Base-by-base conservation (phyloP, 352 stramenopile genomes). In the Thalassiosira gravida region DNA sequence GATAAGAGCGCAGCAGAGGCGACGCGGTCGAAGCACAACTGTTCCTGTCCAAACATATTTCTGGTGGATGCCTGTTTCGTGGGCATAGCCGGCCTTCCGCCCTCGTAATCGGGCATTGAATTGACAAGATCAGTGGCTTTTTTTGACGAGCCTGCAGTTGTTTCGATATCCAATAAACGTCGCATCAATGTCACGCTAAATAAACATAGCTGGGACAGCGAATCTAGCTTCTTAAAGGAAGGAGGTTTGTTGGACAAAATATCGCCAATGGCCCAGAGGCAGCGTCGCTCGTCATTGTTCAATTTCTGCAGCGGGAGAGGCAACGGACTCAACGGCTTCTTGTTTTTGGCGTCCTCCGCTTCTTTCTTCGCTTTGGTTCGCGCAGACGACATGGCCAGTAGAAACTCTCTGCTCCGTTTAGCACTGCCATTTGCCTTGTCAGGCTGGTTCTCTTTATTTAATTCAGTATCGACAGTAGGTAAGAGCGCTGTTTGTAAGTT, bases 221-320 rank as follows among this genome's bases (percentile, higher is more conserved):
- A 18, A 74, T 94, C 89, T 1, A 92, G 39, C 14, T 76, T 80
- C 20, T 87, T 82, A 22, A 86, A 92, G 14, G 85, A 83, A 20
- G 85, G 85, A 25, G 70, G 75, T 7, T 87, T 82, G n/a, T n/a
- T n/a, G 9, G 74, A 67, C 18, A 85, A 35, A 35, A 94, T 44
- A 32, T 91, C 74, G 25, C 80, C 74, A 68, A 94, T 87, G 20
- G 79, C 78, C 77, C 79, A 87, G 42, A 94, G 49, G 24, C 87
- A 85, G 27, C 50, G 50, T 18, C 91, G 37, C 64, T 94, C 82
- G 44, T 86, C 72, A 18, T 64, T 71, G 20, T 67, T 81, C 44
- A 92, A 65, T 30, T 62, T 83, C 46, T 58, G 30, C 18, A 91
- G 47, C 30, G 83, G 67, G 6, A 57, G 22, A 30, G 83, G 83